These are phyloP conservation scores for Closterium sp. DNA, from an alignment of 139 green algal genomes.

Conservation along the genomic window DNA sequence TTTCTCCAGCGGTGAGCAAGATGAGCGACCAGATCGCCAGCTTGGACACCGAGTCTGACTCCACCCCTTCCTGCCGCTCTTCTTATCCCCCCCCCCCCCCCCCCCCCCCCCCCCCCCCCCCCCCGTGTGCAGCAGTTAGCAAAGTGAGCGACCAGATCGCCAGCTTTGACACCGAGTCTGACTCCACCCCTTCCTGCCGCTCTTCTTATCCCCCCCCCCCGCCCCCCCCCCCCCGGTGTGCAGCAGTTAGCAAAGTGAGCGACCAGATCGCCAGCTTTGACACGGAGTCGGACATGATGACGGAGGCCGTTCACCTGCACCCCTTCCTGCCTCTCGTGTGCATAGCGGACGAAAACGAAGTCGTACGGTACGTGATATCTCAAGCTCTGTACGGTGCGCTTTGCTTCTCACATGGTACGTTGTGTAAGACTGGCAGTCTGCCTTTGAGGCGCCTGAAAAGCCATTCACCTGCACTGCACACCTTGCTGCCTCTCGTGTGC, in stretches of 20 bases:
- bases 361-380: slow-evolving; percentile 15
- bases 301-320: slow-evolving; percentile 29
- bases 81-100: too few relatives aligned
- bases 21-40: slow-evolving; percentile 44
- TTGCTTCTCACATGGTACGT: too few relatives aligned
- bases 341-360: slow-evolving; percentile 42
- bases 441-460: too few relatives aligned
- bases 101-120: too few relatives aligned
- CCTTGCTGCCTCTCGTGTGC: slow-evolving; percentile 35
- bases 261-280: slow-evolving; percentile 45
- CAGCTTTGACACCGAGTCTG: too few relatives aligned
- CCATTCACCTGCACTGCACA: neutral
- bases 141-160: too few relatives aligned
- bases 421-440: too few relatives aligned
- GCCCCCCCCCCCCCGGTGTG: neutral
- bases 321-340: slow-evolving; percentile 45
- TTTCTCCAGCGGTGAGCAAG: slow-evolving; percentile 36
- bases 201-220: too few relatives aligned
- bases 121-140: too few relatives aligned
- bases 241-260: slow-evolving; percentile 49
- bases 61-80: too few relatives aligned
- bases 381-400: too few relatives aligned
- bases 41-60: slow-evolving; percentile 32
- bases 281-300: slow-evolving; percentile 31
- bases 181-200: too few relatives aligned